Percentiles rank a stretch among this genome's conserved stretches.
Evolutionary conservation across 371 early-diverging fungal genomes (phyloP).

Genomic region (Neoconidiobolus thromboides): DNA sequence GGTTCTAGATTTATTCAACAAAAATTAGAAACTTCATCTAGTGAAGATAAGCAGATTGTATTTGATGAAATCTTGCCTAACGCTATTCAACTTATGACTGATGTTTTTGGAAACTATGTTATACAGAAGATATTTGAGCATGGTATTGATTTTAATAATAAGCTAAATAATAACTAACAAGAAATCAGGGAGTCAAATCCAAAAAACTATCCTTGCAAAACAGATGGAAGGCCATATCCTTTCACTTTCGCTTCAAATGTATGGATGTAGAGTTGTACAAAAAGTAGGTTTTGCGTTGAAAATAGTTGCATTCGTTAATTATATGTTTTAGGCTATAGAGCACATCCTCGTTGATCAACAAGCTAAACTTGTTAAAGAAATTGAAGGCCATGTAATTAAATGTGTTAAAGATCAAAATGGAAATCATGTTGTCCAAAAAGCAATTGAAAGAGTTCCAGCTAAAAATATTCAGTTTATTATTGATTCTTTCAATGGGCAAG

Average conservation of each 20-base stretch:
- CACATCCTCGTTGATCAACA: conserved; percentile 76
- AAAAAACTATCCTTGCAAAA: conserved; percentile 68
- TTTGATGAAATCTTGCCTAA: conserved; percentile 91
- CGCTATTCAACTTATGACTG: conserved; percentile 89
- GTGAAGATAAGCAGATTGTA: conserved; percentile 88
- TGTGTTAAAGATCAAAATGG: conserved; percentile 99
- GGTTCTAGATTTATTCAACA: conserved; percentile 99
- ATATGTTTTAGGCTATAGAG: conserved; percentile 57
- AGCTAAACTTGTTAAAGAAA: conserved; percentile 70
- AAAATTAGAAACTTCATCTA: conserved; percentile 81
- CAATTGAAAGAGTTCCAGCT: conserved; percentile 92
- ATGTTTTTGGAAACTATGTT: conserved; percentile 99
- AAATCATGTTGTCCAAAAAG: conserved; percentile 99
- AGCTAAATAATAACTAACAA: neutral
- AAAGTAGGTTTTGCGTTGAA: conserved; percentile 24
- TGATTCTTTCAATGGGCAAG: conserved; percentile 93
- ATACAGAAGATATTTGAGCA: conserved; percentile 99
- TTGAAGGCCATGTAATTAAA: conserved; percentile 87
- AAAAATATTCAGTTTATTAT: conserved; percentile 90
- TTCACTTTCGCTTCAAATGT: conserved; percentile 94
- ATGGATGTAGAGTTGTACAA: conserved; percentile 99
- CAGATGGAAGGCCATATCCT: conserved; percentile 91
- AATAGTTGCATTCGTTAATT: neutral
- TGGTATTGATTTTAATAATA: conserved; percentile 18
- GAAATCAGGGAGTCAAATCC: conserved; percentile 33